phyloP scores from a whole-genome alignment of 148 eudicot species.

The Salicornia ramosissima region DNA sequence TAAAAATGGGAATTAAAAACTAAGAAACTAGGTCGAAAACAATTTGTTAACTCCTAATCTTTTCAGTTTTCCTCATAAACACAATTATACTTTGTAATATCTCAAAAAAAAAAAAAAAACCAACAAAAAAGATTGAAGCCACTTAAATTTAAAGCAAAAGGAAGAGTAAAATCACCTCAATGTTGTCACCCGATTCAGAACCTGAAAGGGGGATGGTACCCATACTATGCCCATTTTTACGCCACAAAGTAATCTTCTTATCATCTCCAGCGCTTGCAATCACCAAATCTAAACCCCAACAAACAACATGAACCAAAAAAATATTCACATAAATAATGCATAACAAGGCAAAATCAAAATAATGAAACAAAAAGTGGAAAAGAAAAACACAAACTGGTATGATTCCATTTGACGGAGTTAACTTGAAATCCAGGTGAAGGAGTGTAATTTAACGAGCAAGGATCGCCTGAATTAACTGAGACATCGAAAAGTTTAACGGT shows the following conservation, averaged over 20 bases:
- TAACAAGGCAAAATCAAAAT: not conserved
- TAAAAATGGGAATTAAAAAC: not conserved
- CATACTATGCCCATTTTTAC: conserved; percentile 71
- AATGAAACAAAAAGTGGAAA: not conserved
- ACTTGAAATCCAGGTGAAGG: conserved; percentile 67
- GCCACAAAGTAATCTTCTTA: conserved; percentile 73
- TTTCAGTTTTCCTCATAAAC: not conserved
- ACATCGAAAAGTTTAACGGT: conserved; percentile 90
- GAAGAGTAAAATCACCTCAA: conserved; percentile 46
- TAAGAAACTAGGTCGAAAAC: not conserved
- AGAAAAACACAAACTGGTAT: conserved; percentile 49
- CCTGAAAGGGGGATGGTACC: conserved; percentile 64
- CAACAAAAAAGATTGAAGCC: not conserved
- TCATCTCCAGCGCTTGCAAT: conserved; percentile 97
- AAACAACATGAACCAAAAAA: not conserved
- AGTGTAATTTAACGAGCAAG: conserved; percentile 58
- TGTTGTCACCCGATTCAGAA: conserved; percentile 51
- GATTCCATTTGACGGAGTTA: conserved; percentile 90
- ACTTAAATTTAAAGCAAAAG: not conserved
- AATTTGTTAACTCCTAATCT: not conserved
- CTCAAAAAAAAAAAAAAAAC: not conserved
- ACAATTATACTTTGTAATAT: not conserved
- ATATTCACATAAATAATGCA: not conserved
- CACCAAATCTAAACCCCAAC: conserved; percentile 63
- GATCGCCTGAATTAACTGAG: conserved; percentile 68